Base-by-base conservation (phyloP, 257 asterid genomes). In the Cynanchum wilfordii region DNA sequence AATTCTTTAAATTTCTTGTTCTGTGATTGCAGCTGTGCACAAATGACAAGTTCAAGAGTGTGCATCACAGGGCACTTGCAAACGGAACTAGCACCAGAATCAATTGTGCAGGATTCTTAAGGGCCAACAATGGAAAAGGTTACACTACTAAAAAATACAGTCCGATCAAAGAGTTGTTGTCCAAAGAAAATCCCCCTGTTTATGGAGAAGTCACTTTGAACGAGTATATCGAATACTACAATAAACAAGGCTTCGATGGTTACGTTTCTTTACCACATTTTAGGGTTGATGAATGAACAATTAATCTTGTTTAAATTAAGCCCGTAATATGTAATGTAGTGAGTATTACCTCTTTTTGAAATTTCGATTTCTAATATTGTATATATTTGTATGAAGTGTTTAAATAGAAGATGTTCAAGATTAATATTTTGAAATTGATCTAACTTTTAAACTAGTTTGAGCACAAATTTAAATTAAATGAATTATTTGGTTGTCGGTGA, bases 111-210 rank as follows among this genome's bases (percentile, higher is more conserved):
- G 15, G 54, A 4, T 66, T 66, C 10, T 22, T 66, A 42, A 19
- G 71, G 54, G 56, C 71, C 22, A 38, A 25, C 71, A 20, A 66
- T 2, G 71, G 71, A 0, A 4, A 44, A 66, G 71, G 38, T 11
- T 67, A 6, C 24, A 27, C 71, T 13, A 19, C 12, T 45, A 36
- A 11, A 2, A 50, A 1, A 9, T 75, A 67, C 44, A 74, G 73
- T 19, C 79, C 79, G 0, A 68, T 75, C 49, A 59, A 56, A n/a
- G 79, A 75, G 30, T 58, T 75, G 68, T 4, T 68, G 24, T 75
- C 74, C 0, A 74, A 67, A 27, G 40, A 68, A 5, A 75, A 68
- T 56, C 74, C 79, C 2, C 69, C 62, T 0, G 9, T 68, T 7
- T 75, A 75, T 27, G 2, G 52, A 52, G 40, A 68, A 57, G 29